Percentiles rank a stretch among this genome's conserved stretches.
phyloP scores from a whole-genome alignment of 164 flowering plant species.

The Sedum album region DNA sequence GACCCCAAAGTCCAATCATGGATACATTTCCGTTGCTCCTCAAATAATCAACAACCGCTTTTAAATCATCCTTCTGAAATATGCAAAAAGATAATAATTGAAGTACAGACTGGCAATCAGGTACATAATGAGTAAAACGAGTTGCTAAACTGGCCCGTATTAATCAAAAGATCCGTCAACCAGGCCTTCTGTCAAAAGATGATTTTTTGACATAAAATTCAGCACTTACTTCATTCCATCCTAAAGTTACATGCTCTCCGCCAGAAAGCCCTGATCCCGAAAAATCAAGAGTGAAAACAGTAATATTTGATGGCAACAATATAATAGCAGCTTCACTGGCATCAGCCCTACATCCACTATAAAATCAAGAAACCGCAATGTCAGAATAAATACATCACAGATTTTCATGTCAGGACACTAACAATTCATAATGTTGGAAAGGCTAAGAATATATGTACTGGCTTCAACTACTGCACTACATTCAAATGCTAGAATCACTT shows the following conservation, averaged over 20 bases:
- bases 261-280: conserved; percentile 97
- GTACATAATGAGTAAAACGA: neutral
- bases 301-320: conserved; percentile 85
- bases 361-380: conserved; percentile 5
- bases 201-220: neutral
- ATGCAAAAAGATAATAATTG: conserved; percentile 16
- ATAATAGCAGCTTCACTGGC: conserved; percentile 97
- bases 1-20: conserved; percentile 97
- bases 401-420: neutral
- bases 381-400: neutral
- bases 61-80: conserved; percentile 92
- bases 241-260: conserved; percentile 89
- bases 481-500: too few relatives aligned
- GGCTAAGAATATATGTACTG: too few relatives aligned
- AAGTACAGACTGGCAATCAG: neutral
- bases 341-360: conserved; percentile 98
- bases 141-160: neutral
- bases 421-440: too few relatives aligned
- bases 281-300: too few relatives aligned
- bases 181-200: neutral
- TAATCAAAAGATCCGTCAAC: neutral
- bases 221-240: conserved; percentile 85
- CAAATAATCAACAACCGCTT: conserved; percentile 69
- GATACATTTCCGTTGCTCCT: conserved; percentile 80
- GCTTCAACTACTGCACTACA: too few relatives aligned